Base-by-base conservation (phyloP, 2,329 filamentous ascomycete species). In the Penicillium sp. region DNA sequence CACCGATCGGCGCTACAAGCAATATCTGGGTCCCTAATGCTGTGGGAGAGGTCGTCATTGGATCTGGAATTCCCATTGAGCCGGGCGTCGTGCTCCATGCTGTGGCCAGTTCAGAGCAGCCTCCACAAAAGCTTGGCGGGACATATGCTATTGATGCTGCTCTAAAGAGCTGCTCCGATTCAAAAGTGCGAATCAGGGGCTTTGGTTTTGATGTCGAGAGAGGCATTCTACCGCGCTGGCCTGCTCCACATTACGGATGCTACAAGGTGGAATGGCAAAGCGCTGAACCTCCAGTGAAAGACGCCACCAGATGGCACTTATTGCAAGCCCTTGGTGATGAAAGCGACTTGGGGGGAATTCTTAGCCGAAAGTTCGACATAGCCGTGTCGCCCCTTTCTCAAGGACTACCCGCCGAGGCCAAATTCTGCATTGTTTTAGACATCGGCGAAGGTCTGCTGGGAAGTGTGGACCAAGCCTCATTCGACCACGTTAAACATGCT, bases 1-100 rank as follows among this genome's bases (percentile, higher is more conserved):
- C 34, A n/a, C 34, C 34, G 6, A n/a, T 9, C 57, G 64, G 8
- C 65, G 66, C 16, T 55, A 55, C 6, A 60, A 60, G 45, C 53
- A 11, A 43, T 48, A 4, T 48, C 55, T 31, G 34, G 40, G 29
- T 46, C 48, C 5, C 47, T 51, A 13, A 58, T 7, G 7, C 13
- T n/a, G 34, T 36, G 16, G 34, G 4, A 36, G 34, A 36, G 34
- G 34, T 36, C 13, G 13, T 36, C 13, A 14, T 36, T n/a, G 34
- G 34, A 4, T 2, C 34, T 7, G 34, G 6, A 6, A 7, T 36
- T 36, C 34, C 34, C 13, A 13, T 13, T 13, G 34, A 36, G 34
- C 34, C 34, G 13, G 34, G 34, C 34, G 13, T 36, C 13, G 14
- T 36, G 6, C n/a, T 36, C 1, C 34, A 36, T 7, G 34, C 34